These are phyloP conservation scores for Phialocephala sp. DNA, from an alignment of 2,329 filamentous ascomycete species.

Conservation along the genomic window DNA sequence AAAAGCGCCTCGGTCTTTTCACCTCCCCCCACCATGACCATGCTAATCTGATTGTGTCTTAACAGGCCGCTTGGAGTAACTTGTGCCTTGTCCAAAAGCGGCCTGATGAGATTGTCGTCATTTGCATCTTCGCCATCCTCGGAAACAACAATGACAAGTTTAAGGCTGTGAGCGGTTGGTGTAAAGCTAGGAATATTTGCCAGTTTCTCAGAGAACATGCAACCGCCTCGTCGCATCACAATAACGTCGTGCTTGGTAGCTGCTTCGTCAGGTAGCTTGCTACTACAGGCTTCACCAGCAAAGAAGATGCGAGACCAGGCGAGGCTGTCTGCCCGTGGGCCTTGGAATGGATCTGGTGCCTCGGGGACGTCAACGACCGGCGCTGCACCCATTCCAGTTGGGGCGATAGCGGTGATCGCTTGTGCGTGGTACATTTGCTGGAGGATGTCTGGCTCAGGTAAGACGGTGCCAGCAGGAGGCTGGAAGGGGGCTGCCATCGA, in stretches of 20 bases:
- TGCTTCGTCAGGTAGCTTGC: slow-evolving; percentile 56
- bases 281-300: slow-evolving; percentile 67
- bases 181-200: slow-evolving; percentile 81
- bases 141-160: slow-evolving; percentile 81
- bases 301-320: slow-evolving; percentile 76
- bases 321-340: slow-evolving; percentile 50
- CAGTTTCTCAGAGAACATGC: slow-evolving; percentile 84
- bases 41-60: slow-evolving; percentile 68
- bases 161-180: slow-evolving; percentile 64
- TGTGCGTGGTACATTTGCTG: slow-evolving; percentile 41
- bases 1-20: slow-evolving; percentile 69
- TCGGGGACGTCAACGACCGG: slow-evolving; percentile 67
- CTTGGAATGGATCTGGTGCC: slow-evolving; percentile 44
- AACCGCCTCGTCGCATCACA: slow-evolving; percentile 80
- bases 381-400: slow-evolving; percentile 65
- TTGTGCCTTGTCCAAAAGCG: slow-evolving; percentile 78
- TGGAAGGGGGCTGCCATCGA: slow-evolving; percentile 56
- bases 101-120: slow-evolving; percentile 51
- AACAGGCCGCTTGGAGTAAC: slow-evolving; percentile 44
- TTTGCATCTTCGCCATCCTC: slow-evolving; percentile 46
- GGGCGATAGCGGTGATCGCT: slow-evolving; percentile 52
- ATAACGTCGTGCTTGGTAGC: slow-evolving; percentile 73
- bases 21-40: slow-evolving; percentile 83
- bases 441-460: slow-evolving; percentile 43
- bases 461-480: slow-evolving; percentile 50